Base-by-base conservation (phyloP, 495 filamentous ascomycete species). In the Apodospora peruviana region DNA sequence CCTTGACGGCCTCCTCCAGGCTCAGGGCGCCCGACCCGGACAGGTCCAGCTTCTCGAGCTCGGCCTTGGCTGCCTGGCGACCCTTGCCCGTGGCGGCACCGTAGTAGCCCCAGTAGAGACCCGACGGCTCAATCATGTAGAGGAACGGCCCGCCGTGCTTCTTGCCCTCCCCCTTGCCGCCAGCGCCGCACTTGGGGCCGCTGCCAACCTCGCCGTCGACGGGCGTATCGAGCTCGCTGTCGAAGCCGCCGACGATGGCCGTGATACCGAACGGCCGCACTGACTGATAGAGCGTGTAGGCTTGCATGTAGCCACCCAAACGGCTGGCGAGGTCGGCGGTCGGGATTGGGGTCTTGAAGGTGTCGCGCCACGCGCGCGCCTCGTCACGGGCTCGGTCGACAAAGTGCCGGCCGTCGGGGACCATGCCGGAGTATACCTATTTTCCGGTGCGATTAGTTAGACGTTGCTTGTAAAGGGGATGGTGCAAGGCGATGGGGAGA, bases 81-180 rank as follows among this genome's bases (percentile, higher is more conserved):
- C 93, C 93, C 62, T 97, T 97, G 46, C 93, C 93, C 23, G 93
- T 96, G 23, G 93, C 93, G 40, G 93, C 93, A 56, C 93, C 93
- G 67, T 96, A 96, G 72, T 98, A 98, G 10, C 93, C 93, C 93
- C 93, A 98, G 72, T 95, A 96, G 47, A 91, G 69, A 45, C 93
- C 93, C 63, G 89, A 95, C 40, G 93, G 93, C 73, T 98, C 93
- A 60, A 97, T 88, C 93, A 98, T 98, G 77, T 95, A 97, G 45
- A 98, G 78, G 37, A 79, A 88, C 25, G 93, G 93, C 1, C 91
- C 93, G 59, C 91, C 93, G 58, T 86, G 80, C 65, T 85, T 86
- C 52, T 80, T 79, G 50, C 80, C 85, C 41, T 81, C 67, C 18
- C 80, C 76, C 72, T 89, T 91, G 50, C 90, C 90, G 48, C 90